phyloP scores from a whole-genome alignment of 2,329 filamentous ascomycete genomes.

The Aureobasidium sp. region DNA sequence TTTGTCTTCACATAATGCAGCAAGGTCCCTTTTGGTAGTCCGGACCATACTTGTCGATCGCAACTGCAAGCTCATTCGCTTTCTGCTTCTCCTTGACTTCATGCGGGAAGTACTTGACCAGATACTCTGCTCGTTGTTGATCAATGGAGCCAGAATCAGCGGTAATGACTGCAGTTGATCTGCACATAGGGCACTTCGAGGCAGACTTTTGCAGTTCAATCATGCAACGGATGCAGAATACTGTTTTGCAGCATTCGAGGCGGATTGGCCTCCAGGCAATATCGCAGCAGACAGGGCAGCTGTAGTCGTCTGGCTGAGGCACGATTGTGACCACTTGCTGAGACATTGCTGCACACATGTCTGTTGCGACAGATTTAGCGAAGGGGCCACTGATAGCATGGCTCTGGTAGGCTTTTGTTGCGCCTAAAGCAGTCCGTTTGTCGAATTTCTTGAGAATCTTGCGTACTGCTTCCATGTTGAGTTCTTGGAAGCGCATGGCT shows the following conservation, averaged over 20 bases:
- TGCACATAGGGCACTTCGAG: conserved; percentile 67
- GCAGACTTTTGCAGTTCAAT: conserved; percentile 70
- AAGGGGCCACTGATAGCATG: conserved; percentile 51
- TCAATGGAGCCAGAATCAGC: conserved; percentile 68
- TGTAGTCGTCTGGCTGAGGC: conserved; percentile 76
- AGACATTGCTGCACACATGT: conserved; percentile 67
- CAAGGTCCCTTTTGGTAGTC: conserved; percentile 28
- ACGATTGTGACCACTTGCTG: conserved; percentile 65
- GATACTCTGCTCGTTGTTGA: conserved; percentile 56
- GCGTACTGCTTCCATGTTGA: conserved; percentile 67
- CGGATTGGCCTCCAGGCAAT: conserved; percentile 78
- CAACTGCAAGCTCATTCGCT: conserved; percentile 69
- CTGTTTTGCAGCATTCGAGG: conserved; percentile 60
- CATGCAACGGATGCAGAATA: conserved; percentile 79
- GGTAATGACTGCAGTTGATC: conserved; percentile 61
- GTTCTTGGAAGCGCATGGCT: conserved; percentile 74
- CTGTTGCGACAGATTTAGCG: conserved; percentile 62
- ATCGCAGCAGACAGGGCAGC: conserved; percentile 71
- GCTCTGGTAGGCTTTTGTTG: conserved; percentile 46
- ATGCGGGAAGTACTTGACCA: conserved; percentile 71
- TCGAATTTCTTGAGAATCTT: conserved; percentile 94
- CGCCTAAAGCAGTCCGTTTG: conserved; percentile 70
- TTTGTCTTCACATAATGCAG: conserved; percentile 24
- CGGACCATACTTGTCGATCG: conserved; percentile 39
- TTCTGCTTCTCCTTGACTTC: conserved; percentile 55